These are phyloP conservation scores for Talaromyces sp. DNA, from an alignment of 2,329 filamentous ascomycete genomes.

Conservation along the genomic window DNA sequence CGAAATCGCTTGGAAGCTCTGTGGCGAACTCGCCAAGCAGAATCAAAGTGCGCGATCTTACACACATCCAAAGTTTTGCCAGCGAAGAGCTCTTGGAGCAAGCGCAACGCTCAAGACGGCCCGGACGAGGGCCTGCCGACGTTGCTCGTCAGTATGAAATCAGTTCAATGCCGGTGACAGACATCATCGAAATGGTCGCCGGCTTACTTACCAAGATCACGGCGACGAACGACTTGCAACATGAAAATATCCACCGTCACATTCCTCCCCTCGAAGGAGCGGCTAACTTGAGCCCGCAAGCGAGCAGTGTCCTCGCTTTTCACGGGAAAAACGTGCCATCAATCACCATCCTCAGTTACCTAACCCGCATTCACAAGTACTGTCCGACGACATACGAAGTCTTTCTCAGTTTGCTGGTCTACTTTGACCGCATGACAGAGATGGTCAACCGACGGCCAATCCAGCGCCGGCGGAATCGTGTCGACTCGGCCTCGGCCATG, in stretches of 20 bases:
- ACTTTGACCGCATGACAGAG: constrained; percentile 99
- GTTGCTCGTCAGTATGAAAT: constrained; percentile 74
- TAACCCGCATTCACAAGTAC: constrained; percentile 96
- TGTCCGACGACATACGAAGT: constrained; percentile 98
- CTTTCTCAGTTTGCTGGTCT: constrained; percentile 88
- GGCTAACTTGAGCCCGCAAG: constrained; percentile 57
- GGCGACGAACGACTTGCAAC: constrained; percentile 89
- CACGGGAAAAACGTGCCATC: constrained; percentile 97
- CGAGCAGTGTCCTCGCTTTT: constrained; percentile 79
- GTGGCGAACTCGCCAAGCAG: constrained; percentile 47
- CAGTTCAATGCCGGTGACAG: constrained; percentile 91
- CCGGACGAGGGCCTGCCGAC: constrained; percentile 39
- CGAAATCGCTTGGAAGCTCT: constrained; percentile 38
- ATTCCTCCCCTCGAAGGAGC: constrained; percentile 58
- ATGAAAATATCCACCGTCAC: constrained; percentile 79
- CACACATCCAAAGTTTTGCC: constrained; percentile 85
- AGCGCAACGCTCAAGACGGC: constrained; percentile 37
- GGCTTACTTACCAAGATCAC: constrained; percentile 95
- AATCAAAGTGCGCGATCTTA: constrained; percentile 81
- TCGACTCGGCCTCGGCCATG: constrained; percentile 17
- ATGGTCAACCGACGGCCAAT: constrained; percentile 77
- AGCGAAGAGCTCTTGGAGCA: constrained; percentile 65
- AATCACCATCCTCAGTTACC: constrained; percentile 93
- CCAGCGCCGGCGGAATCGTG: constrained; percentile 46
- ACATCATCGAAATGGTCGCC: constrained; percentile 99